These are phyloP conservation scores for Pseudohalonectria lignicola DNA, from an alignment of 2,329 filamentous ascomycete genomes.

Conservation along the genomic window DNA sequence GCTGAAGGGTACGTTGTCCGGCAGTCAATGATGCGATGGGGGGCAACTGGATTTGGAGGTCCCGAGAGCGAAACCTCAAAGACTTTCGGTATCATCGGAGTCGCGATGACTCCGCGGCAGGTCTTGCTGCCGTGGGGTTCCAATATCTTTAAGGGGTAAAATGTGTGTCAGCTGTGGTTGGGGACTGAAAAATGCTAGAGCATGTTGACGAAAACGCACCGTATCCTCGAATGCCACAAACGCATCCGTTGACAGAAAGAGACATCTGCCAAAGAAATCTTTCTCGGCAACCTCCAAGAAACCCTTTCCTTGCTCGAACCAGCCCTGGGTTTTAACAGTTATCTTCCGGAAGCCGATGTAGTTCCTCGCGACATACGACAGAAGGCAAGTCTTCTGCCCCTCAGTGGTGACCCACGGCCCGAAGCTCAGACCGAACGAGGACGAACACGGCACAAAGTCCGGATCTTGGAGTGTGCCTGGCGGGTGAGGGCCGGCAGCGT, in stretches of 20 bases:
- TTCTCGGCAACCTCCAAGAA: constrained; percentile 26
- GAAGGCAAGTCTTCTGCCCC: constrained; percentile 21
- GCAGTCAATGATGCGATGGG: constrained; percentile 32
- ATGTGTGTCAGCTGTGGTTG: no score
- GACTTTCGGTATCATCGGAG: constrained; percentile 34
- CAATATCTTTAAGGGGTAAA: constrained; percentile 29
- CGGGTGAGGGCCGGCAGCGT: constrained; percentile 32
- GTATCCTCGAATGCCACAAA: constrained; percentile 45
- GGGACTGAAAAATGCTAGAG: no score
- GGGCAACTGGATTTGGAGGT: constrained; percentile 8
- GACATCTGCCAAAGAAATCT: constrained; percentile 36
- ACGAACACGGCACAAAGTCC: constrained; percentile 35
- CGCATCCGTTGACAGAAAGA: constrained; percentile 37
- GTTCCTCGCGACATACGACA: constrained; percentile 39
- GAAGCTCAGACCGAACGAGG: constrained; percentile 41
- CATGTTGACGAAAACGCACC: constrained; percentile 18
- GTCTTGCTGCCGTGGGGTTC: constrained; percentile 21
- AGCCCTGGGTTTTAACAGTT: constrained; percentile 25
- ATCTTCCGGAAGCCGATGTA: constrained; percentile 45
- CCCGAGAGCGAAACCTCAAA: constrained; percentile 36
- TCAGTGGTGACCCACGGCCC: constrained; percentile 35
- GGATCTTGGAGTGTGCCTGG: constrained; percentile 28
- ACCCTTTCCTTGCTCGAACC: constrained; percentile 14
- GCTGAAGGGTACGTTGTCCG: constrained; percentile 27
- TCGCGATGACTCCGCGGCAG: constrained; percentile 43